These are phyloP conservation scores for Dovyalis caffra DNA, from an alignment of 345 rosid genomes.

Conservation along the genomic window DNA sequence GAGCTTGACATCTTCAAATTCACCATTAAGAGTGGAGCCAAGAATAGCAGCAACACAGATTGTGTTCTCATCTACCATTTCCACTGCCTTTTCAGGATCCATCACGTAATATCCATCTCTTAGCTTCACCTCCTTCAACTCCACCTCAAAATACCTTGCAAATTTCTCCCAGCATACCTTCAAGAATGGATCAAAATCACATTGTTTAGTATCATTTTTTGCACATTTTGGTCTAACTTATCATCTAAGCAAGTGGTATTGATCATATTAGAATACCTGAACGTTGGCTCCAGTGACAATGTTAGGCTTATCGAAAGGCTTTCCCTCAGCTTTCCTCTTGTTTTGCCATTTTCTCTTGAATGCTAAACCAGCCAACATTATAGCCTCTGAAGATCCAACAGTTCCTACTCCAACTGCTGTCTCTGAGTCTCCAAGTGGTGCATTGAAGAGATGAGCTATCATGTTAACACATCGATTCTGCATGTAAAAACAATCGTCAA, in stretches of 20 bases:
- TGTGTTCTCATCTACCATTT: constrained; percentile 34
- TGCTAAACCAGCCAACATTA: constrained; percentile 35
- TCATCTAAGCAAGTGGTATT: no score
- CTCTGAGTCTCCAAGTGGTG: constrained; percentile 33
- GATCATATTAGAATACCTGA: constrained; percentile 11
- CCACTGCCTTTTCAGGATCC: constrained; percentile 27
- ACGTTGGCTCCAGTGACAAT: constrained; percentile 37
- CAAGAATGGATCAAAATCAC: not conserved
- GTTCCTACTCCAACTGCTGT: constrained; percentile 33
- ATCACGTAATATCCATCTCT: constrained; percentile 32
- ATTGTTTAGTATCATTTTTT: not conserved
- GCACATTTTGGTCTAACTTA: not conserved
- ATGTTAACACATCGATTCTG: constrained; percentile 39
- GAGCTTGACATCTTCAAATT: constrained; percentile 31
- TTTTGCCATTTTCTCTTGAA: constrained; percentile 36
- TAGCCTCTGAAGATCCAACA: constrained; percentile 35
- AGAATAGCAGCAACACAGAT: constrained; percentile 36
- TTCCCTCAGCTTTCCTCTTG: constrained; percentile 25
- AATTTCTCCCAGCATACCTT: constrained; percentile 35
- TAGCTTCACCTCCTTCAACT: constrained; percentile 33
- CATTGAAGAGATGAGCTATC: constrained; percentile 30
- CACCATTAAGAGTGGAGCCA: constrained; percentile 34
- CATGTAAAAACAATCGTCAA: not conserved
- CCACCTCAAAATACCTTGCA: constrained; percentile 31
- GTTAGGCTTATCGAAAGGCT: constrained; percentile 28